phyloP scores from a whole-genome alignment of 371 early-diverging fungal species.

The Chytridiales sp. region DNA sequence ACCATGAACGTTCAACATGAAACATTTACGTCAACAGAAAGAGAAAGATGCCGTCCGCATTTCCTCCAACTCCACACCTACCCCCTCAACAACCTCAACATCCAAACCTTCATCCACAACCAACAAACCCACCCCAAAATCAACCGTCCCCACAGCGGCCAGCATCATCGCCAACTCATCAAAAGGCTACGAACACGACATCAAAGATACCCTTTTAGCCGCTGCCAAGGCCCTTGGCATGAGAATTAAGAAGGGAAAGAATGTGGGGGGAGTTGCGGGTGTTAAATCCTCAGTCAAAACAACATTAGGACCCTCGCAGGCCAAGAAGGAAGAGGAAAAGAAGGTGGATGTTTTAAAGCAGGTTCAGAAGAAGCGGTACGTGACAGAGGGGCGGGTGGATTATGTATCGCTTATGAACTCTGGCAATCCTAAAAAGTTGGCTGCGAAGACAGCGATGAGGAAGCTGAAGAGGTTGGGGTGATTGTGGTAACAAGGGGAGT shows the following conservation, averaged over 20 bases:
- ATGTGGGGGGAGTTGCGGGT: no score
- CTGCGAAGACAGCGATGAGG: no score
- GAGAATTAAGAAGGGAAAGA: background rate
- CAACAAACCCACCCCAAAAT: no score
- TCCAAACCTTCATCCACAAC: no score
- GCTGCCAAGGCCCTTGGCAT: constrained; percentile 12
- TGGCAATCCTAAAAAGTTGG: constrained; percentile 18
- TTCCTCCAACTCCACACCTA: background rate
- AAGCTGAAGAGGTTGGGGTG: no score
- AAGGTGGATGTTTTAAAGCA: background rate
- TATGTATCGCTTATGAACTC: constrained; percentile 24
- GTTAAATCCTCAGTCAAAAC: constrained; percentile 7
- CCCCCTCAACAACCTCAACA: no score
- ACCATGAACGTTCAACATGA: no score
- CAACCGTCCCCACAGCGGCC: no score
- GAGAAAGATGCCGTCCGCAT: constrained; percentile 20
- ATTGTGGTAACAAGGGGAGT: no score
- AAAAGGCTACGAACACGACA: constrained; percentile 13
- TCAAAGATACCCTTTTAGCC: constrained; percentile 9
- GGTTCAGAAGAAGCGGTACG: constrained; percentile 9
- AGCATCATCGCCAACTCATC: no score
- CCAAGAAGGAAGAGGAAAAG: constrained; percentile 6
- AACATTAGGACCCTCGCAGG: constrained; percentile 9
- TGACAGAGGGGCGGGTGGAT: constrained; percentile 19
- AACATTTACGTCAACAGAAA: no score